Base-by-base conservation (phyloP, 208 protist species). In the Acanthamoeba healyi region DNA sequence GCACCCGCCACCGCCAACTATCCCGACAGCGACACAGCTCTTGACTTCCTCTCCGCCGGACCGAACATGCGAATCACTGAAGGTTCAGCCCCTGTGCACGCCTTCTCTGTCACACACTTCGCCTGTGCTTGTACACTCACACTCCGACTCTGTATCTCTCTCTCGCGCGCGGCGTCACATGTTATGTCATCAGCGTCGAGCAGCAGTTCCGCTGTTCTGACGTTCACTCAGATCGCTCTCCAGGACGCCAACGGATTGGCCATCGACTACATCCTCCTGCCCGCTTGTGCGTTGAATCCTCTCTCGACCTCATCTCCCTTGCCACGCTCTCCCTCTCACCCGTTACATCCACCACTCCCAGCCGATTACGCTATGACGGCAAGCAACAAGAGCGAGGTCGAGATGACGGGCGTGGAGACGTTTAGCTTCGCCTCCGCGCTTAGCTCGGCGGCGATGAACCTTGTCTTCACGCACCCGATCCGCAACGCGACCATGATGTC, bases 401-500 rank as follows among this genome's bases (percentile, higher is more conserved):
- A 51, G 42, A 10, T 10, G 7, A 84, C 74, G 32, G 74, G 74
- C 42, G 44, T 84, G 26, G 74, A 84, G 42, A 9, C 6, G 74
- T 84, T 84, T 26, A n/a, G 24, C 46, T 84, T 84, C 40, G 26
- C 19, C 9, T 38, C 44, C 22, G 38, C 74, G 26, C 38, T 84
- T 44, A 84, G 58, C 46, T 0, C 0, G n/a, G 44, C 58, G 26
- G 42, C 74, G 26, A n/a, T 84, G 38, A n/a, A 14, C 26, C 58
- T 84, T 44, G 58, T 58, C 44, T 84, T 84, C 29, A 84, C 74
- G 14, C 74, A 84, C 44, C 74, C 74, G 32, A 15, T 84, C 2
- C 3, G n/a, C 22, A 84, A 84, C 46, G 44, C 32, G 9, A 58
- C 74, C n/a, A 26, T 51, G 0, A 32, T 56, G 26, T 19, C 36